These are phyloP conservation scores for Magnusiomyces ingens DNA, from an alignment of 1,139 yeast species.

Conservation along the genomic window DNA sequence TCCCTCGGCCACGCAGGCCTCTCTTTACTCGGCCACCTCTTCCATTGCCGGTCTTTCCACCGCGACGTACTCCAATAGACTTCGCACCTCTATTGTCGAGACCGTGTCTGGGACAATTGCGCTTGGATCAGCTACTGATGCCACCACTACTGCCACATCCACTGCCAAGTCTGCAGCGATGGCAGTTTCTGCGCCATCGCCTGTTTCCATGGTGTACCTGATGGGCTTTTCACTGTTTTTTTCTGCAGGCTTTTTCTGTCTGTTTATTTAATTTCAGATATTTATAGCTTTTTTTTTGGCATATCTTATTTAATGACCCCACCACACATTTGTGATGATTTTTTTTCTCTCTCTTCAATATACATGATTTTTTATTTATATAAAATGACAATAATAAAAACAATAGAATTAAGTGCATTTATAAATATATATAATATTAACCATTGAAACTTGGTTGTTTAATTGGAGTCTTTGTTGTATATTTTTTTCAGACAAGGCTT, in stretches of 20 bases:
- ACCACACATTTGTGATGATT: too few relatives aligned
- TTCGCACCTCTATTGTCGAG: constrained; percentile 4
- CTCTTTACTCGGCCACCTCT: constrained; percentile 11
- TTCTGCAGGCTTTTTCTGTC: background rate
- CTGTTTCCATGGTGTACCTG: background rate
- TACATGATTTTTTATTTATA: too few relatives aligned
- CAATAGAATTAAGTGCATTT: too few relatives aligned
- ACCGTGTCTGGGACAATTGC: background rate
- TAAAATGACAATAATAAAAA: too few relatives aligned
- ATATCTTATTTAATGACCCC: too few relatives aligned
- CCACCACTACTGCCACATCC: constrained; percentile 3
- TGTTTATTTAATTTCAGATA: background rate
- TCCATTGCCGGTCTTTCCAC: constrained; percentile 4
- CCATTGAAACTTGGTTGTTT: too few relatives aligned
- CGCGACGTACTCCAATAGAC: background rate
- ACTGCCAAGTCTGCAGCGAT: background rate
- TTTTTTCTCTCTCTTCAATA: too few relatives aligned
- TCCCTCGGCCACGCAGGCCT: constrained; percentile 14
- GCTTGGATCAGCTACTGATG: background rate
- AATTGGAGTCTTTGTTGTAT: too few relatives aligned
- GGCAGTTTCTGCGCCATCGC: background rate
- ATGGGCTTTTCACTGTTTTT: background rate
- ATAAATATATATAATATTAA: too few relatives aligned
- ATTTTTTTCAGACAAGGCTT: too few relatives aligned
- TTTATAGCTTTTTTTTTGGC: too few relatives aligned